Evolutionary conservation across 306 rosid genomes (phyloP).

Genomic region (Erythrophleum fordii): DNA sequence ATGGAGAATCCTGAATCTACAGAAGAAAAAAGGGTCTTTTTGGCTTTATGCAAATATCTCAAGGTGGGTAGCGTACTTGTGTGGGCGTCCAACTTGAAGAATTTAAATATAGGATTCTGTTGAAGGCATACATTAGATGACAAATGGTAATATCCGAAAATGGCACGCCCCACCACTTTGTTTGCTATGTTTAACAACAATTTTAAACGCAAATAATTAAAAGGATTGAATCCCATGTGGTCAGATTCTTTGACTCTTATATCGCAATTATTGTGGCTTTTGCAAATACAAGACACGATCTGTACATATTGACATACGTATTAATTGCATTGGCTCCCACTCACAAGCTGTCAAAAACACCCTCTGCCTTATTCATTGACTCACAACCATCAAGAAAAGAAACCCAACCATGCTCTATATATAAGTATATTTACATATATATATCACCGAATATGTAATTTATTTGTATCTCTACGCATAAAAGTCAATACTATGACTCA

Average conservation of each 20-base stretch:
- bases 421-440: no score
- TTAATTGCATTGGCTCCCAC: background rate
- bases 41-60: background rate
- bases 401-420: no score
- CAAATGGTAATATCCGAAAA: background rate
- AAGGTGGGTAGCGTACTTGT: background rate
- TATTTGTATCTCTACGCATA: background rate
- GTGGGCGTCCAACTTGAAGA: background rate
- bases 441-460: background rate
- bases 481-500: background rate
- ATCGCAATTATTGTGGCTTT: background rate
- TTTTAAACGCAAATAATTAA: background rate
- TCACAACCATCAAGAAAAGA: background rate
- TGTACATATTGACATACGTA: no score
- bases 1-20: slow-evolving; percentile 30
- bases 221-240: background rate
- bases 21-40: background rate
- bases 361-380: background rate
- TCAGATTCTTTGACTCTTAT: background rate
- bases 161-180: background rate
- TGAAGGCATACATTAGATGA: background rate
- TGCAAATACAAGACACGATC: no score
- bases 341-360: background rate
- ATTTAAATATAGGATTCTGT: background rate
- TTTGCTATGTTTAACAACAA: no score